Evolutionary conservation across 2,329 filamentous ascomycete species (phyloP), one percentile per base, ranked within the genome.

Genomic region (Stachybotrys echinatus): DNA sequence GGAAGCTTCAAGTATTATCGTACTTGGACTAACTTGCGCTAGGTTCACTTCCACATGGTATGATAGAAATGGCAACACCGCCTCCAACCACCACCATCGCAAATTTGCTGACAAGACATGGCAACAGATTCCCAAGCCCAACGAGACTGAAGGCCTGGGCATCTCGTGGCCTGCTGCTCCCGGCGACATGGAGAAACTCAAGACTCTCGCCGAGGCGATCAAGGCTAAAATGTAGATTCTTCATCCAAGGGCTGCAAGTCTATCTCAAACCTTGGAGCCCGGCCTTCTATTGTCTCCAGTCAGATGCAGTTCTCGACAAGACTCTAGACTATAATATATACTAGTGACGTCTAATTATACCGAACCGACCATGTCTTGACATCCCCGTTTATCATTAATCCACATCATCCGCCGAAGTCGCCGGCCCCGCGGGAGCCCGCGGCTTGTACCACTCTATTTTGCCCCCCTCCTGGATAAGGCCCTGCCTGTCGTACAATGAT

Each of bases 1-100:
- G 3, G 27, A 34, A 10, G 27, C 27, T 34, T 14, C 27, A 34
- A 10, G 5, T 14, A 5, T 5, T 8, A 34, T 34, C 27, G 22
- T 31, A 17, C 12, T 31, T 19, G 21, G 12, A 43, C 55, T 53
- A 43, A 56, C 38, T 22, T 31, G n/a, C 23, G 34, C 31, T 17
- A 90, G 86, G 88, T 95, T 58, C 92, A 96, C 68, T 92, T 99
- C 71, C 94, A 99, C 65, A 86, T 97, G 83, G 87, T 90, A 79
- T 56, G 76, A 60, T 37, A 17, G 23, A 42, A 27, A n/a, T n/a
- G 23, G 17, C 5, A 8, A 5, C 6, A 6, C 20, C 38, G 18
- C 21, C 40, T 18, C n/a, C 23, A 10, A 17, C 7, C n/a, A 8
- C 6, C 21, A 40, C 12, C 17, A 20, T 14, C 27, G 40, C n/a